Evolutionary conservation across 2,329 filamentous ascomycete species (phyloP).

Genomic region (Amesomyces nigricolor): DNA sequence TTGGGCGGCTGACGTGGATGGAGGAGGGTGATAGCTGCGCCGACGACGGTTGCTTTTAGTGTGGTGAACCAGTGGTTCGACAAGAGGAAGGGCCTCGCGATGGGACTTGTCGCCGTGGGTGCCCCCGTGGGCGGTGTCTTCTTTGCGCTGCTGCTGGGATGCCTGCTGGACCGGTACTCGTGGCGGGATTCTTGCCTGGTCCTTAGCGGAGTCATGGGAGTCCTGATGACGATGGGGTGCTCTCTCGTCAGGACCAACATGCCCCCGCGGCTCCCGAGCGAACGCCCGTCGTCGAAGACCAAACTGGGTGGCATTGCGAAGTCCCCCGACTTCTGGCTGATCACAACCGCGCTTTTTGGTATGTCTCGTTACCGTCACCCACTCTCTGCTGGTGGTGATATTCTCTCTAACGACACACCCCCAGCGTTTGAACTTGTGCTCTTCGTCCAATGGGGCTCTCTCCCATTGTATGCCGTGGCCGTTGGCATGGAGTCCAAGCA

Average conservation of each 20-base stretch:
- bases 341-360: slow-evolving; percentile 29
- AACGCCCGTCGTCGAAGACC: slow-evolving; percentile 6
- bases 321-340: slow-evolving; percentile 27
- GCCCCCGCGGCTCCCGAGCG: not conserved
- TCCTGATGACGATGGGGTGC: slow-evolving; percentile 22
- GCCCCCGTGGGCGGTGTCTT: slow-evolving; percentile 30
- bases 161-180: slow-evolving; percentile 22
- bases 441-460: slow-evolving; percentile 30
- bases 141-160: slow-evolving; percentile 28
- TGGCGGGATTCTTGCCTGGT: slow-evolving; percentile 25
- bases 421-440: slow-evolving; percentile 31
- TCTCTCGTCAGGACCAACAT: slow-evolving; percentile 24
- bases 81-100: slow-evolving; percentile 20
- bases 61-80: slow-evolving; percentile 29
- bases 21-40: slow-evolving; percentile 18
- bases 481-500: slow-evolving; percentile 24
- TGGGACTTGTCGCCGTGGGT: slow-evolving; percentile 27
- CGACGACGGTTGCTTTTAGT: slow-evolving; percentile 27
- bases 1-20: not conserved
- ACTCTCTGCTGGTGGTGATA: not conserved
- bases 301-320: slow-evolving; percentile 9
- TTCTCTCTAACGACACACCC: not conserved
- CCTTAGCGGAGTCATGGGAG: slow-evolving; percentile 24
- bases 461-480: slow-evolving; percentile 28
- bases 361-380: slow-evolving; percentile 3